Base-by-base conservation (phyloP, 2,329 filamentous ascomycete species). In the Penicillium sp. region DNA sequence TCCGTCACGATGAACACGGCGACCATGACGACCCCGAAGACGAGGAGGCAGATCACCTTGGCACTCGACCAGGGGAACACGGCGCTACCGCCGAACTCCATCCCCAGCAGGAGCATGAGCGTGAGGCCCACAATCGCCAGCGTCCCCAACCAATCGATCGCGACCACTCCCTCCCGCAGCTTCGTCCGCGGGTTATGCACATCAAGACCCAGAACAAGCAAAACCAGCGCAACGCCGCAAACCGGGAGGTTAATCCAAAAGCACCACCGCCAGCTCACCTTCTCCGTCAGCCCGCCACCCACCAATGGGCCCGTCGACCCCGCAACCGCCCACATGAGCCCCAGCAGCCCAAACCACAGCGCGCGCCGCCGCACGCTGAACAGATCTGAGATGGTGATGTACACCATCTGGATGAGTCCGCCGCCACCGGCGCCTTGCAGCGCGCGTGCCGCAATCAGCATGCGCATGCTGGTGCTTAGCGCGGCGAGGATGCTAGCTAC, bases 1-100 rank as follows among this genome's bases (percentile, higher is more conserved):
- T 92, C 90, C 65, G 84, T 84, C 61, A 86, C 73, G 44, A 89
- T 69, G 70, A 92, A 86, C 1, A 82, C 68, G 19, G 77, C 71
- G 5, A 79, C 75, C 73, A 82, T 80, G 0, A 81, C 51, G 3
- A 70, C 67, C 0, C 84, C 84, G 44, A 85, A 79, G 0, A 85
- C 75, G 7, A 87, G 78, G 7, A 87, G 70, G 46, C 82, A 83
- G 35, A 86, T 17, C 9, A 41, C 35, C 15, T 41, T 41, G 8
- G 35, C 11, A 41, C 35, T 41, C 11, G 35, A 41, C 35, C 35
- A 41, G 11, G 35, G 35, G 11, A 41, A 41, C 8, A 41, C 35
- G 11, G 35, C 15, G 35, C 26, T 26, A 26, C 35, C 35, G 5
- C 35, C 35, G 15, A 41, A 41, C 35, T 41, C 35, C 35, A 41